Conservation (phyloP, 1,139 yeast genomes). For the Pichia sp. region DNA sequence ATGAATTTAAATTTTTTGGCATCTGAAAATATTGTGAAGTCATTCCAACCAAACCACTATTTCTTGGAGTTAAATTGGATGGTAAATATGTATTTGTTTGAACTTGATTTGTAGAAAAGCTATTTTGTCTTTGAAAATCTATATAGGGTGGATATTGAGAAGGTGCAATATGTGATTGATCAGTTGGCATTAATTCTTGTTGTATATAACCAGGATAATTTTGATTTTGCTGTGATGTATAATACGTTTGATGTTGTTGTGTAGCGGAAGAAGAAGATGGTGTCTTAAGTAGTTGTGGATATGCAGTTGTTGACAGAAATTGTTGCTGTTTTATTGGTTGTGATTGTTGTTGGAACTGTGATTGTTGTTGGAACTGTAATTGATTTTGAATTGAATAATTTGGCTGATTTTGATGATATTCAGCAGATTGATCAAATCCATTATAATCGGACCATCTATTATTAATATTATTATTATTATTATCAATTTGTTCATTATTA, state of each 20-base stretch:
- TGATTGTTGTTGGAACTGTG: not conserved
- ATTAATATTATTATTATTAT: not conserved
- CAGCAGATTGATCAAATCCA: no score
- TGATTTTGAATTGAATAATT: not conserved
- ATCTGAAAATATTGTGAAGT: not conserved
- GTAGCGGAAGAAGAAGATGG: no score
- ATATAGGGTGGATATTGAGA: not conserved
- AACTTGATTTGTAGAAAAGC: not conserved
- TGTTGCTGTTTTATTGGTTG: conserved; percentile 2
- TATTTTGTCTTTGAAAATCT: not conserved
- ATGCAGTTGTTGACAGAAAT: not conserved
- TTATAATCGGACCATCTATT: no score
- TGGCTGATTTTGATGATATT: no score
- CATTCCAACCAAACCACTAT: conserved; percentile 1
- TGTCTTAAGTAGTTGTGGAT: not conserved
- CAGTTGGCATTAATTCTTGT: not conserved
- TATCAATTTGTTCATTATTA: not conserved
- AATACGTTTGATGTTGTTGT: not conserved
- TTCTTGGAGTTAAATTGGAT: conserved; percentile 1
- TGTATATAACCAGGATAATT: not conserved
- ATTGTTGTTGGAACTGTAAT: not conserved
- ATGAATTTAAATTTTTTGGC: not conserved
- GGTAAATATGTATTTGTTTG: not conserved
- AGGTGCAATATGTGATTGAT: not conserved
- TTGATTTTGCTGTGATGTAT: not conserved